Evolutionary conservation across 257 asterid genomes (phyloP).

Genomic region (Oldenlandia corymbosa): DNA sequence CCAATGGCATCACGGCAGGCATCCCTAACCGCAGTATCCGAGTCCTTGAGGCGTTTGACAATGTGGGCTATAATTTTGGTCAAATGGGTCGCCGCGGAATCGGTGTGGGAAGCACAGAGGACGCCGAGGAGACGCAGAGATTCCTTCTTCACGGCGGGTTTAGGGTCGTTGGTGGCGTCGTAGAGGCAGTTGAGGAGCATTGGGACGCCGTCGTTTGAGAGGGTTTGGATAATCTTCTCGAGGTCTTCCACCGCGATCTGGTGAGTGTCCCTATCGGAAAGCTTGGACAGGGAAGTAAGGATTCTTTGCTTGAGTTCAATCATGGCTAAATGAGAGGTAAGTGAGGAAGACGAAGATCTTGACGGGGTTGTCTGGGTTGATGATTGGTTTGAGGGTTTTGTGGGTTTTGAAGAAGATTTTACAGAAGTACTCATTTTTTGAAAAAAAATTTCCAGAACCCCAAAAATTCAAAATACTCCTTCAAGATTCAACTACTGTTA

Average conservation of each 20-base stretch:
- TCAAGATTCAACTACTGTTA: background rate
- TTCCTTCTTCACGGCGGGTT: constrained; percentile 83
- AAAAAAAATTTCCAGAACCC: background rate
- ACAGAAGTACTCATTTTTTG: constrained; percentile 20
- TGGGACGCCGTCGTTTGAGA: constrained; percentile 77
- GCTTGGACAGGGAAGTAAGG: constrained; percentile 78
- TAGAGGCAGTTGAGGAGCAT: constrained; percentile 92
- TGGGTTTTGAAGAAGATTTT: constrained; percentile 68
- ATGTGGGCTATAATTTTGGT: constrained; percentile 71
- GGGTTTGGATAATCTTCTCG: constrained; percentile 65
- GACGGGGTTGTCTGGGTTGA: constrained; percentile 27
- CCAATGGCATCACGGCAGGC: constrained; percentile 92
- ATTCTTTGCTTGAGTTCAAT: constrained; percentile 88
- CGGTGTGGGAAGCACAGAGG: constrained; percentile 59
- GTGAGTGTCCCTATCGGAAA: constrained; percentile 96
- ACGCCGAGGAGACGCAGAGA: constrained; percentile 65
- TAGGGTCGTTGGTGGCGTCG: constrained; percentile 79
- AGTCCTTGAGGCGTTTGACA: constrained; percentile 79
- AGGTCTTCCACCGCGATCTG: constrained; percentile 97
- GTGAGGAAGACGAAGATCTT: constrained; percentile 51
- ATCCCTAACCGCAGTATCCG: constrained; percentile 88
- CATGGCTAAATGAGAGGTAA: constrained; percentile 83
- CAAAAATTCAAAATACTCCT: background rate
- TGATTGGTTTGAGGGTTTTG: constrained; percentile 58
- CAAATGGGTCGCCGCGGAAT: constrained; percentile 72